Base-by-base conservation (phyloP, 2,329 filamentous ascomycete genomes). In the Gaeumannomyces sp. region DNA sequence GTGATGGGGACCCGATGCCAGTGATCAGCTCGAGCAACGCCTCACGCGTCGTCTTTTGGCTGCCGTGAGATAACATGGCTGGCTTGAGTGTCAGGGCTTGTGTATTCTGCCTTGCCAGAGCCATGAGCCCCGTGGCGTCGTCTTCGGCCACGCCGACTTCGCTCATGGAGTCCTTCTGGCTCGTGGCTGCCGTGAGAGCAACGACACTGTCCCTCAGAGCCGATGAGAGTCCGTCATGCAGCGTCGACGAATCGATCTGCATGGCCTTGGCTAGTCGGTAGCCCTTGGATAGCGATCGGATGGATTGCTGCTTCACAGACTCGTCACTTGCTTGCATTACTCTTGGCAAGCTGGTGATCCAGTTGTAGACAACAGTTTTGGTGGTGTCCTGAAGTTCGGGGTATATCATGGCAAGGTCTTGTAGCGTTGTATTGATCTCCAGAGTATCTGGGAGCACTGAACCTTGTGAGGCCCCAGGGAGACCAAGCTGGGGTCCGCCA, bases 271-370 rank as follows among this genome's bases (percentile, higher is more conserved):
- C 78, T 10, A 94, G 74, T 35, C 85, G 81, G 63, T 92, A 87
- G 0, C 90, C 88, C 61, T 88, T 89, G 19, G 89, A 85, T n/a
- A 99, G 83, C 67, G 94, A 91, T 33, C 84, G 83, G 31, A 98
- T 83, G 2, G 89, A 87, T 64, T 84, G 83, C 67, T 87, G 83
- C 73, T 96, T 96, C 33, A 83, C 80, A n/a, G 82, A 81, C 69
- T 97, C 92, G 70, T 98, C 93, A 69, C 88, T 89, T 11, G 88
- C 86, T 73, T 94, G 92, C 87, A 97, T 93, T 19, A 92, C 77
- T 22, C 93, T 85, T 6, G 94, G 89, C 25, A 99, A 83, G 57
- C 91, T 89, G 2, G 86, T 85, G 29, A 93, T 84, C 93, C 93
- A 97, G 63, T 87, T 88, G 73, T 94, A 90, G 0, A 96, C 81